phyloP scores from a whole-genome alignment of 805 yeast genomes.

The Ogataea parapolymorpha region DNA sequence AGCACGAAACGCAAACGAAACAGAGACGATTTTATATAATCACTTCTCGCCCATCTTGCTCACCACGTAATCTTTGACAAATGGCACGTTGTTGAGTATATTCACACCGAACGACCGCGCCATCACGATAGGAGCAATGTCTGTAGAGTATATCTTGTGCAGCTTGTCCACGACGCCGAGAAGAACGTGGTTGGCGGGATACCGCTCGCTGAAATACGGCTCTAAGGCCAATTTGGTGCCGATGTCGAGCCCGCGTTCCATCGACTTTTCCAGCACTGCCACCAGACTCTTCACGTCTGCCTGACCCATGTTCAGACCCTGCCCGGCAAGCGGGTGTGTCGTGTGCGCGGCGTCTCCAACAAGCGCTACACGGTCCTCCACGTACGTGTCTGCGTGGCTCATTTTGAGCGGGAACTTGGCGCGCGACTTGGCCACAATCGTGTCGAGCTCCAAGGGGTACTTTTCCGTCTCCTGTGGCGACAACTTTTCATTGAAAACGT shows the following conservation, averaged over 20 bases:
- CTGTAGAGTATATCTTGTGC: conserved; percentile 80
- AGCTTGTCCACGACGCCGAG: conserved; percentile 89
- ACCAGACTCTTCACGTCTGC: conserved; percentile 78
- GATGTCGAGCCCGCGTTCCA: conserved; percentile 78
- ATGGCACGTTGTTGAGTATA: conserved; percentile 56
- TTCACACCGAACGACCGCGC: conserved; percentile 75
- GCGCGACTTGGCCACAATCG: conserved; percentile 59
- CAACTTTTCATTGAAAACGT: conserved; percentile 33
- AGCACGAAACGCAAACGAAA: conserved; percentile 32
- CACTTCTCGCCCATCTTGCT: conserved; percentile 35
- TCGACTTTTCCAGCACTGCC: conserved; percentile 65
- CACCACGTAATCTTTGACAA: conserved; percentile 69
- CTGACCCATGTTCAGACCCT: conserved; percentile 97
- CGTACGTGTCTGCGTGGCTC: conserved; percentile 88
- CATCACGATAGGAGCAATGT: conserved; percentile 68
- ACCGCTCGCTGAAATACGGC: conserved; percentile 81
- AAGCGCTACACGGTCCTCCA: conserved; percentile 81
- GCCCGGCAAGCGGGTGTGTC: conserved; percentile 96
- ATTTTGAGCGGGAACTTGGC: conserved; percentile 87
- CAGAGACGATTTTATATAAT: background rate
- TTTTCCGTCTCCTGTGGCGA: conserved; percentile 48
- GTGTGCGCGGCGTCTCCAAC: conserved; percentile 99
- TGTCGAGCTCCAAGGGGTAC: conserved; percentile 64
- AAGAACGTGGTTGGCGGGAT: conserved; percentile 72
- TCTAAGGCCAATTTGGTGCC: conserved; percentile 80